Evolutionary conservation across 2,329 filamentous ascomycete species (phyloP).

Genomic region (Phyllosticta citribraziliensis): DNA sequence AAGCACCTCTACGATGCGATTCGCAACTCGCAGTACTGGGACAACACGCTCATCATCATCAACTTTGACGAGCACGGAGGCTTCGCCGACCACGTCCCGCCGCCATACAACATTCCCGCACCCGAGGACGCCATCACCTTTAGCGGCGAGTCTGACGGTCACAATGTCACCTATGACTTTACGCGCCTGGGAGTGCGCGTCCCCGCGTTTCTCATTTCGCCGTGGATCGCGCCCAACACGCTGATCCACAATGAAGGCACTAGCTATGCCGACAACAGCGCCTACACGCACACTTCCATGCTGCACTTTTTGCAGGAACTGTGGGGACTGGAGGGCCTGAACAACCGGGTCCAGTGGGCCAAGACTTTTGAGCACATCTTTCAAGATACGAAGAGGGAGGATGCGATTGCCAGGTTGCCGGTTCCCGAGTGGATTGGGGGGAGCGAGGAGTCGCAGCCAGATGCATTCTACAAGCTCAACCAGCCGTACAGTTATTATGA

Average conservation of each 20-base stretch:
- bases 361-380: constrained; percentile 33
- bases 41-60: constrained; percentile 29
- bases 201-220: constrained; percentile 29
- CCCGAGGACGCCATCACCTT: constrained; percentile 23
- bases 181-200: constrained; percentile 31
- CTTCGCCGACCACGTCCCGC: constrained; percentile 32
- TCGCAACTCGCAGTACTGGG: constrained; percentile 31
- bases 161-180: constrained; percentile 29
- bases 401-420: constrained; percentile 18
- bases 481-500: neutral
- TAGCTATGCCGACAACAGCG: neutral
- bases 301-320: constrained; percentile 24
- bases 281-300: neutral
- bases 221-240: constrained; percentile 12
- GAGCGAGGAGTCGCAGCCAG: constrained; percentile 23
- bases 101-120: constrained; percentile 27
- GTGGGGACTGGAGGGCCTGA: constrained; percentile 30
- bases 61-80: constrained; percentile 35
- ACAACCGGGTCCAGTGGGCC: constrained; percentile 34
- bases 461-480: constrained; percentile 16
- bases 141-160: constrained; percentile 21
- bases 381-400: constrained; percentile 19
- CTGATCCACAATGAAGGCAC: constrained; percentile 5
- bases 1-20: constrained; percentile 35
- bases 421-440: constrained; percentile 28